phyloP scores from a whole-genome alignment of 768 basidiomycete species.

The Fomitopsis serialis region DNA sequence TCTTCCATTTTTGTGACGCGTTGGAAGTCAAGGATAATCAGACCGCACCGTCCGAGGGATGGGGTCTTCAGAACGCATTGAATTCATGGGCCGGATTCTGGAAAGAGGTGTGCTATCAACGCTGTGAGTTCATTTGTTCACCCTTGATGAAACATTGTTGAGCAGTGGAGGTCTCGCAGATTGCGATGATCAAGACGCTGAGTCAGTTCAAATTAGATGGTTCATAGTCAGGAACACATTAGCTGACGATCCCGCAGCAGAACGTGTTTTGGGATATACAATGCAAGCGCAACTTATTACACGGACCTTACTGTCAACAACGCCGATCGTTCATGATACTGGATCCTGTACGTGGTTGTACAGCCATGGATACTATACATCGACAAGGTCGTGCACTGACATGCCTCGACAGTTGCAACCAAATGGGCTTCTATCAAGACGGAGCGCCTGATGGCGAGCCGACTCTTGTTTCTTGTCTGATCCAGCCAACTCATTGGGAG shows the following conservation, averaged over 20 bases:
- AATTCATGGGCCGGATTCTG: slow-evolving; percentile 57
- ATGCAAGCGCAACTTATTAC: slow-evolving; percentile 35
- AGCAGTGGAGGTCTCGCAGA: too few relatives aligned
- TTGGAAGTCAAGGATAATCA: slow-evolving; percentile 59
- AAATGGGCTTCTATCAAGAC: slow-evolving; percentile 50
- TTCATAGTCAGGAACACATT: not conserved
- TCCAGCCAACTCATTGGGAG: slow-evolving; percentile 50
- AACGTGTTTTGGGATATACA: slow-evolving; percentile 37
- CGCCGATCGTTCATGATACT: slow-evolving; percentile 56
- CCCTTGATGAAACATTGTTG: too few relatives aligned
- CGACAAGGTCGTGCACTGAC: too few relatives aligned
- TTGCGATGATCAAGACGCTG: slow-evolving; percentile 39
- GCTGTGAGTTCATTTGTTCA: too few relatives aligned
- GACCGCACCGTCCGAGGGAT: slow-evolving; percentile 48
- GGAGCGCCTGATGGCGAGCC: slow-evolving; percentile 33
- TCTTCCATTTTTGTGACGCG: slow-evolving; percentile 63
- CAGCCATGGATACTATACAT: too few relatives aligned
- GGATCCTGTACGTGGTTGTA: slow-evolving; percentile 48
- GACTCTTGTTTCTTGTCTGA: slow-evolving; percentile 50
- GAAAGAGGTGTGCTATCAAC: slow-evolving; percentile 39
- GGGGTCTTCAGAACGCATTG: slow-evolving; percentile 61
- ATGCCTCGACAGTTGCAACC: slow-evolving; percentile 53
- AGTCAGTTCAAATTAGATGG: slow-evolving; percentile 33
- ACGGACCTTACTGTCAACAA: slow-evolving; percentile 55
- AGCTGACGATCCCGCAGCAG: slow-evolving; percentile 7